Evolutionary conservation across 441 rosid genomes (phyloP), one percentile per base, ranked within the genome.

Genomic region (Euphorbia celastroides): DNA sequence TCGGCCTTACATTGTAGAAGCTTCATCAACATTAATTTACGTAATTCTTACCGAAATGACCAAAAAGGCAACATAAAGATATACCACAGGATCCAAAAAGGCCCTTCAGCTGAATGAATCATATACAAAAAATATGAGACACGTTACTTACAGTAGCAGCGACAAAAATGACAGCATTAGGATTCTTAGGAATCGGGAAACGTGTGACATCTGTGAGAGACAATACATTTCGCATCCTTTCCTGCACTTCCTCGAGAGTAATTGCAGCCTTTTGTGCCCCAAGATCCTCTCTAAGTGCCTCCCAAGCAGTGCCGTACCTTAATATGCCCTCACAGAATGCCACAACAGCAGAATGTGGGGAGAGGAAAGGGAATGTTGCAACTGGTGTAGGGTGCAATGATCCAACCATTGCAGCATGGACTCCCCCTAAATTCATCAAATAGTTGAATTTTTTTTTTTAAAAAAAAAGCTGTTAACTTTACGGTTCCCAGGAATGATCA

Each of bases 361-460:
- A 93, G 38, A 90, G 85, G 80, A 93, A 93, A 66, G 96, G 99
- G 62, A 93, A 85, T 66, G 90, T 93, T 69, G 99, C 97, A 75
- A 93, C 72, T 14, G 97, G 95, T 69, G 93, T 84, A 42, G 97
- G 97, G 82, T 93, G 90, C 75, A 91, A 87, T 59, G 97, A 88
- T 79, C 99, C 99, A 66, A 88, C 92, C 99, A 90, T 90, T 60
- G 97, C 95, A 77, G 99, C 96, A 79, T 90, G 99, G n/a, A 93
- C 99, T 80, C 97, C 98, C 27, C 99, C 99, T 91, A 70, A 50
- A 71, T 74, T 70, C 65, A 79, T 62, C 64, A 64, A 79, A 55
- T n/a, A n/a, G n/a, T n/a, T n/a, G n/a, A n/a, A n/a, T n/a, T n/a
- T n/a, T n/a, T n/a, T n/a, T n/a, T 5, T 58, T 48, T 68, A n/a